Evolutionary conservation across 108 stramenopile species (phyloP).

Genomic region (Cylindrotheca fusiformis): DNA sequence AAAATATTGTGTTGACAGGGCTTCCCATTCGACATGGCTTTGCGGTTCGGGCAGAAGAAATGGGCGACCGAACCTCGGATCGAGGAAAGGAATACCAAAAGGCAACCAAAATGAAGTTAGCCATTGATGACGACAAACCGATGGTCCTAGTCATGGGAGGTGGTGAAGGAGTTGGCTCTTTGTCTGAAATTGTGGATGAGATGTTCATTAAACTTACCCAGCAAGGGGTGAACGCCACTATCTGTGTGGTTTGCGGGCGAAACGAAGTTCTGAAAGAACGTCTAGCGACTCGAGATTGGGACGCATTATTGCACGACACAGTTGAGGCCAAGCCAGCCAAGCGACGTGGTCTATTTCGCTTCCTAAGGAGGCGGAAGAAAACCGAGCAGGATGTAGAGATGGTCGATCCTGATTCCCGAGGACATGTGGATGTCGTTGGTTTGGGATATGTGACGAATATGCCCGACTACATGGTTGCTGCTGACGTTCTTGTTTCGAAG

Average conservation of each 20-base stretch:
- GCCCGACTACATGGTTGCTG: constrained; percentile 95
- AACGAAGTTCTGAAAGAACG: constrained; percentile 73
- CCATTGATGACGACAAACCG: constrained; percentile 53
- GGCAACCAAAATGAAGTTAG: constrained; percentile 44
- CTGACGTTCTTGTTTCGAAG: constrained; percentile 90
- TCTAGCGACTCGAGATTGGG: constrained; percentile 72
- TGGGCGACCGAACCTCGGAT: constrained; percentile 64
- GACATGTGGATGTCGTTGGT: constrained; percentile 71
- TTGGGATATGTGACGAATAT: constrained; percentile 94
- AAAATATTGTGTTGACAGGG: constrained; percentile 87
- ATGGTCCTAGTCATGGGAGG: constrained; percentile 94
- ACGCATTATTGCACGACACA: constrained; percentile 28
- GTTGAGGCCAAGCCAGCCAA: neutral
- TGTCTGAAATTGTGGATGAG: constrained; percentile 79
- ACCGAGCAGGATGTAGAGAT: constrained; percentile 3
- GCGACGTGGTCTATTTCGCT: constrained; percentile 5
- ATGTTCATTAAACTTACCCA: constrained; percentile 49
- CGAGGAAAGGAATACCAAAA: constrained; percentile 51
- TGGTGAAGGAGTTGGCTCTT: constrained; percentile 90
- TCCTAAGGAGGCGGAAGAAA: constrained; percentile 7
- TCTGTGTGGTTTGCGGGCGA: constrained; percentile 94
- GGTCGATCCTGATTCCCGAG: constrained; percentile 20
- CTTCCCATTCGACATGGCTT: constrained; percentile 93
- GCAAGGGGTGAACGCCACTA: constrained; percentile 71
- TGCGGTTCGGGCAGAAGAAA: constrained; percentile 51